Evolutionary conservation across 1,284 basidiomycete genomes (phyloP).

Genomic region (Hymenochaete sp.): DNA sequence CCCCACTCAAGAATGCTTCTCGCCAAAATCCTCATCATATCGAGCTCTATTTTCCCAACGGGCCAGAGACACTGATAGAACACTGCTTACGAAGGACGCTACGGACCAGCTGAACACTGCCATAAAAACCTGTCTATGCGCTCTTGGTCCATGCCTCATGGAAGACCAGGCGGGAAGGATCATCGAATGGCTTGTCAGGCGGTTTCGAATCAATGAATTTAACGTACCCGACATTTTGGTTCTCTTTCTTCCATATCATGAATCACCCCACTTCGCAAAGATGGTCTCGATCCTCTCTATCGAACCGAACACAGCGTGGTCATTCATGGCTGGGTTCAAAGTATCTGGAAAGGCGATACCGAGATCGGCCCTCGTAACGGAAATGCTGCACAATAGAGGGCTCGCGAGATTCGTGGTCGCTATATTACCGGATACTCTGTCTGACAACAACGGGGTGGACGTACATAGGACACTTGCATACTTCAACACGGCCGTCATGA

Average conservation of each 20-base stretch:
- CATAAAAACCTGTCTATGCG: slow-evolving; percentile 58
- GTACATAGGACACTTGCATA: slow-evolving; percentile 70
- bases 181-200: slow-evolving; percentile 93
- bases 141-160: slow-evolving; percentile 76
- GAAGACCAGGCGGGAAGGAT: slow-evolving; percentile 78
- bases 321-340: slow-evolving; percentile 69
- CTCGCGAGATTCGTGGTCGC: slow-evolving; percentile 64
- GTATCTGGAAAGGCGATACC: slow-evolving; percentile 66
- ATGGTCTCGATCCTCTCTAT: slow-evolving; percentile 84
- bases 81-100: slow-evolving; percentile 63
- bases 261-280: slow-evolving; percentile 90
- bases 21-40: slow-evolving; percentile 25
- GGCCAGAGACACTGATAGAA: slow-evolving; percentile 72
- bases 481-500: slow-evolving; percentile 77
- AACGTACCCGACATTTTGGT: slow-evolving; percentile 76
- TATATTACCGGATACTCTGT: slow-evolving; percentile 54
- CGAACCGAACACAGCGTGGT: slow-evolving; percentile 42
- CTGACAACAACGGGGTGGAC: slow-evolving; percentile 18
- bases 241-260: slow-evolving; percentile 91
- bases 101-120: slow-evolving; percentile 52
- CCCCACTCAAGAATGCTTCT: slow-evolving; percentile 55
- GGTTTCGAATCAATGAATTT: slow-evolving; percentile 94
- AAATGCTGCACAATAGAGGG: slow-evolving; percentile 67
- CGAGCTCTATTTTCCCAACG: slow-evolving; percentile 69
- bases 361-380: slow-evolving; percentile 57